These are phyloP conservation scores for Aspergillus sp. DNA, from an alignment of 2,329 filamentous ascomycete species.

Conservation along the genomic window DNA sequence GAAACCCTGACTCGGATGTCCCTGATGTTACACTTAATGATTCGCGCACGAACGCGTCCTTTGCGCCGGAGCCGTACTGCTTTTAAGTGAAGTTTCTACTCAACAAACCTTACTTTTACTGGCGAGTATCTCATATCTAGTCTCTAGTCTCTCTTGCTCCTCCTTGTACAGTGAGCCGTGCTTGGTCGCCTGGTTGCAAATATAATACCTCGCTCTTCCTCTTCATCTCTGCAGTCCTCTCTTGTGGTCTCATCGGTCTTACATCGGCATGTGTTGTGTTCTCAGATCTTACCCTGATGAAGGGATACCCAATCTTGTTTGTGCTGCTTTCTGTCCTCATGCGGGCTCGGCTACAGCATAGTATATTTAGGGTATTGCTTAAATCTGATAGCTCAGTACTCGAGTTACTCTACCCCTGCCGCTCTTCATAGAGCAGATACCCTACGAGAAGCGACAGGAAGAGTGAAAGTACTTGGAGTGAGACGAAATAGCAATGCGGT, in stretches of 20 bases:
- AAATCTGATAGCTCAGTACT: not conserved
- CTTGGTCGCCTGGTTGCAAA: not conserved
- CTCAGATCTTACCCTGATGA: not conserved
- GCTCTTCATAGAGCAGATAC: not conserved
- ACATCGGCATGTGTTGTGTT: not conserved
- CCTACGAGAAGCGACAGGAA: not conserved
- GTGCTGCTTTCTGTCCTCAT: not conserved
- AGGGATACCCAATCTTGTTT: not conserved
- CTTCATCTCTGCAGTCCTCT: not conserved
- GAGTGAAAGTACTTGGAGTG: not conserved
- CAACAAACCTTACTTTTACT: not conserved
- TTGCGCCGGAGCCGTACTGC: slow-evolving; percentile 1
- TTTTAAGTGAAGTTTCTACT: not conserved
- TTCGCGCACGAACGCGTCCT: not conserved
- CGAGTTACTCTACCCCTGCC: not conserved
- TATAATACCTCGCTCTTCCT: not conserved
- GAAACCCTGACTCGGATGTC: slow-evolving; percentile 4
- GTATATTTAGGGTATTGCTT: not conserved
- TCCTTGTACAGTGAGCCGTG: not conserved
- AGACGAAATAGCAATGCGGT: not conserved
- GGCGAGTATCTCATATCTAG: not conserved
- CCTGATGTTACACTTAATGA: slow-evolving; percentile 11
- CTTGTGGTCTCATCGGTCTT: not conserved
- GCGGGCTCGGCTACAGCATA: not conserved
- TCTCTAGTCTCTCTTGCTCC: not conserved